These are phyloP conservation scores for Ploettnerulaceae sp. DNA, from an alignment of 2,329 filamentous ascomycete species.

Conservation along the genomic window DNA sequence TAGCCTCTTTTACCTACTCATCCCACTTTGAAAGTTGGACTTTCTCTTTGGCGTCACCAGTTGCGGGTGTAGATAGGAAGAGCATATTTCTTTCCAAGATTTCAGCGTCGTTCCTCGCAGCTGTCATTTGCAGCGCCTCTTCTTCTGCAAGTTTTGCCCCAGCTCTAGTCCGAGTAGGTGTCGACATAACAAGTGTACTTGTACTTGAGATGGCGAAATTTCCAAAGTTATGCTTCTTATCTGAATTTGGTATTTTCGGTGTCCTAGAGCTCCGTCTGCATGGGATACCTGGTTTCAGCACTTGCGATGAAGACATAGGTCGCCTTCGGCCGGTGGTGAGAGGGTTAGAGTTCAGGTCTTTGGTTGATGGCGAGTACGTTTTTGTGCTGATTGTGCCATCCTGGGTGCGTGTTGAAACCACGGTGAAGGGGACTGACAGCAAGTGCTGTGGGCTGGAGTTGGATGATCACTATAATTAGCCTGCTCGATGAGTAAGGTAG, in stretches of 20 bases:
- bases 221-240: slow-evolving; percentile 1
- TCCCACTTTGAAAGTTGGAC: slow-evolving; percentile 18
- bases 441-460: not conserved
- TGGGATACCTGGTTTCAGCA: slow-evolving; percentile 5
- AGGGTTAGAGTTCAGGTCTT: slow-evolving; percentile 1
- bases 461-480: not conserved
- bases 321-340: not conserved
- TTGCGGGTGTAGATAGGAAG: slow-evolving; percentile 12
- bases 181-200: not conserved
- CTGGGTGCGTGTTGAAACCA: slow-evolving; percentile 13
- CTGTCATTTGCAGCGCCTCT: not conserved
- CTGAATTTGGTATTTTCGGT: not conserved
- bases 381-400: slow-evolving; percentile 9
- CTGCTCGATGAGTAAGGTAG: too few species aligned
- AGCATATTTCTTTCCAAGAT: not conserved
- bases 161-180: not conserved
- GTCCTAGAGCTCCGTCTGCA: not conserved
- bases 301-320: not conserved
- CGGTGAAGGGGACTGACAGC: not conserved
- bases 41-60: slow-evolving; percentile 17
- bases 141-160: not conserved
- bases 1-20: slow-evolving; percentile 14
- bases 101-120: not conserved
- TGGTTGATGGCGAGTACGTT: slow-evolving; percentile 2
- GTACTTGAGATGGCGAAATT: not conserved